phyloP scores from a whole-genome alignment of 306 rosid species.

The Boehmeria nivea region DNA sequence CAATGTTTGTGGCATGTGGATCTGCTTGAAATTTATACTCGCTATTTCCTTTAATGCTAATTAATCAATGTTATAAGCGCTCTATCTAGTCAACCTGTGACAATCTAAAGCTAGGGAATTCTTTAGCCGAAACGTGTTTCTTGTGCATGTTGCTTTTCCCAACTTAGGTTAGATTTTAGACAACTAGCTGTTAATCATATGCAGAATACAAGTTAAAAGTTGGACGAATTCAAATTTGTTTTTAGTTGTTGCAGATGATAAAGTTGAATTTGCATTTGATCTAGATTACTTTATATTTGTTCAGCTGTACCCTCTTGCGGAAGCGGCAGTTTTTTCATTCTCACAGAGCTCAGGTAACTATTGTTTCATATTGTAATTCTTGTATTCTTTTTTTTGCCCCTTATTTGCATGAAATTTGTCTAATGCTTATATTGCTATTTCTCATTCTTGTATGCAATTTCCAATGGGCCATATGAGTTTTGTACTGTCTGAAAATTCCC shows the following conservation, averaged over 20 bases:
- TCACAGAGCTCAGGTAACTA: conserved; percentile 68
- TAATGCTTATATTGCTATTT: not conserved
- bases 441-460: not conserved
- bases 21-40: not conserved
- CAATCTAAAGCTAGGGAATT: not conserved
- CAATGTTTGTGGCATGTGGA: not conserved
- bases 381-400: not conserved
- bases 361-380: conserved; percentile 10
- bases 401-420: not conserved
- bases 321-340: conserved; percentile 79
- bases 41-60: not conserved
- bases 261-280: conserved; percentile 18
- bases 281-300: conserved; percentile 17
- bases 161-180: not conserved
- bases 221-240: too few species aligned
- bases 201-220: not conserved
- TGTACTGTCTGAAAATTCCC: too few species aligned
- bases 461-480: too few species aligned
- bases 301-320: conserved; percentile 51
- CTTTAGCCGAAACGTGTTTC: not conserved
- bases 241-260: too few species aligned
- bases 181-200: not conserved
- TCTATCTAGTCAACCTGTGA: not conserved
- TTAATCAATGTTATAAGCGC: not conserved
- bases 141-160: not conserved